Evolutionary conservation across 139 green algal genomes (phyloP).

Genomic region (Haematococcus lacustris): DNA sequence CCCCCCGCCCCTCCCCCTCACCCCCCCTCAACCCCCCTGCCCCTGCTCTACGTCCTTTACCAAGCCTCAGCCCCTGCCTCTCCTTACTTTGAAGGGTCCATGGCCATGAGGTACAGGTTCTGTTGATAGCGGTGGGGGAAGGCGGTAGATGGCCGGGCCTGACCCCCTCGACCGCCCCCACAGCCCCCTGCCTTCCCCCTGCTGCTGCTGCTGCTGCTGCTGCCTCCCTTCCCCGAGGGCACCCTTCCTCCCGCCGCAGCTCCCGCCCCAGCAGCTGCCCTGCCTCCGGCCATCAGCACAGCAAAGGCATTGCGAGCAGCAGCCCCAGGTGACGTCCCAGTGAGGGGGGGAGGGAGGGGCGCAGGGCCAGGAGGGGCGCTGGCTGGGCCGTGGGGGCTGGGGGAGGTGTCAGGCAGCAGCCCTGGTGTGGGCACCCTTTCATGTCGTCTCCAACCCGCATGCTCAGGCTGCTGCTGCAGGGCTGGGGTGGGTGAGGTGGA

Average conservation of each 20-base stretch:
- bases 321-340: neutral
- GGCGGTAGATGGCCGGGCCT: neutral
- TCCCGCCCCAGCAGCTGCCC: too few species aligned
- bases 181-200: neutral
- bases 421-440: too few species aligned
- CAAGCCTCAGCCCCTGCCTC: neutral
- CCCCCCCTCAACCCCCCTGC: too few species aligned
- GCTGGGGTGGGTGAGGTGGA: too few species aligned
- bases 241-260: neutral
- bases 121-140: neutral
- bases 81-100: conserved; percentile 1
- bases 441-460: too few species aligned
- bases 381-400: too few species aligned
- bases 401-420: too few species aligned
- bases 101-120: conserved; percentile 5
- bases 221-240: neutral
- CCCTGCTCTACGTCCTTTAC: too few species aligned
- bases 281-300: neutral
- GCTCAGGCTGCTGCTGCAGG: too few species aligned
- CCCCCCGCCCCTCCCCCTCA: too few species aligned
- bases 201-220: neutral
- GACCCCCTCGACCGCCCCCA: neutral
- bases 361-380: too few species aligned
- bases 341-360: neutral
- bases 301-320: conserved; percentile 6